Evolutionary conservation across 257 asterid species (phyloP).

Genomic region (Primulina huaijiensis): DNA sequence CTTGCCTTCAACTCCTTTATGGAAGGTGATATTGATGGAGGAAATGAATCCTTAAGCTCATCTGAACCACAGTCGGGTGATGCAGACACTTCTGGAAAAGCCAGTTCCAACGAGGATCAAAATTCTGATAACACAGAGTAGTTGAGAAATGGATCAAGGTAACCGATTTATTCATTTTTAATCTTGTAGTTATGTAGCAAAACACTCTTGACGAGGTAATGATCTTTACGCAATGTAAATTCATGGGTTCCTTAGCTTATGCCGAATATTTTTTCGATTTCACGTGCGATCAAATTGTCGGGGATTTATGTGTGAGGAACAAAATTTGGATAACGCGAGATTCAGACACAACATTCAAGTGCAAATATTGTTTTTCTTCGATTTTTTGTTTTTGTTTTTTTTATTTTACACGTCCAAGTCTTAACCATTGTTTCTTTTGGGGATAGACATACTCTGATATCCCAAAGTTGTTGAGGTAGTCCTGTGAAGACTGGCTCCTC

Average conservation of each 20-base stretch:
- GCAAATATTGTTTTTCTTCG: neutral
- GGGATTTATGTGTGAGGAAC: conserved; percentile 6
- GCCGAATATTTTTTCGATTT: neutral
- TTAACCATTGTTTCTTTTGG: too few species aligned
- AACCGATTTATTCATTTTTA: conserved; percentile 12
- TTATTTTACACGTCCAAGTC: too few species aligned
- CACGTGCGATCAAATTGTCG: neutral
- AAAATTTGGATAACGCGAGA: neutral
- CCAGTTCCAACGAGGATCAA: conserved; percentile 38
- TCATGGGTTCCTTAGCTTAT: neutral
- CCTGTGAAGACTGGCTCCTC: neutral
- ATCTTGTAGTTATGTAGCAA: neutral
- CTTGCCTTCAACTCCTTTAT: conserved; percentile 65
- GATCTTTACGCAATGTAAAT: conserved; percentile 8
- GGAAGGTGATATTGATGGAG: conserved; percentile 44
- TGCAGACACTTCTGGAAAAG: conserved; percentile 30
- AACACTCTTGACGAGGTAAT: conserved; percentile 2
- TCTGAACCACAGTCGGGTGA: conserved; percentile 32
- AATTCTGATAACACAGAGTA: conserved; percentile 34
- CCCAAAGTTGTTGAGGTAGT: neutral
- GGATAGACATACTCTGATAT: too few species aligned
- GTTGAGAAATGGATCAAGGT: conserved; percentile 16
- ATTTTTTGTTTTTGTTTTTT: too few species aligned
- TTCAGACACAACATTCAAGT: neutral
- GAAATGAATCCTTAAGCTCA: conserved; percentile 32